Evolutionary conservation across 257 asterid species (phyloP).

Genomic region (Haberlea rhodopensis): DNA sequence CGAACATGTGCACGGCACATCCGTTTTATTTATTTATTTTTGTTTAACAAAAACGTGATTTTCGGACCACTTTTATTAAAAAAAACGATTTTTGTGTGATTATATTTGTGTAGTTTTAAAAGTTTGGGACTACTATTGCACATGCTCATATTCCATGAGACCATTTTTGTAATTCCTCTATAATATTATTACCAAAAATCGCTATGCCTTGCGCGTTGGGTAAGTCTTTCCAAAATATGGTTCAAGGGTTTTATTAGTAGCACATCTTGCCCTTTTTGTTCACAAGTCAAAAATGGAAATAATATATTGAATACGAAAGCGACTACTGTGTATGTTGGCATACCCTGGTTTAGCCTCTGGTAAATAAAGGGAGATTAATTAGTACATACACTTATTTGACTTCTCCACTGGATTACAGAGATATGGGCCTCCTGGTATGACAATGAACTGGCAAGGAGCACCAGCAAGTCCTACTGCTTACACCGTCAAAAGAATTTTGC

Average conservation of each 20-base stretch:
- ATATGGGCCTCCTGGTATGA: slow-evolving; percentile 86
- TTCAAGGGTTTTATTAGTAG: not conserved
- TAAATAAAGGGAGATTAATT: too few species aligned
- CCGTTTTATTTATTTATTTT: slow-evolving; percentile 14
- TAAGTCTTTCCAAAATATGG: not conserved
- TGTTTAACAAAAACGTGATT: too few species aligned
- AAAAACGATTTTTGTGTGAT: too few species aligned
- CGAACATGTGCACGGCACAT: too few species aligned
- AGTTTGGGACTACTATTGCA: too few species aligned
- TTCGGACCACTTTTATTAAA: too few species aligned
- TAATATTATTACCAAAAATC: not conserved
- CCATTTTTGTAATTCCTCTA: too few species aligned
- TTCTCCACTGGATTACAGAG: slow-evolving; percentile 49
- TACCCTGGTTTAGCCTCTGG: not conserved
- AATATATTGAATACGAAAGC: not conserved
- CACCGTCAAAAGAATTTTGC: slow-evolving; percentile 92
- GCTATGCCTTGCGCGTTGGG: not conserved
- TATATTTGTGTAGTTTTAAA: too few species aligned
- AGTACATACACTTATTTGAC: not conserved
- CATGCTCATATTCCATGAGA: too few species aligned
- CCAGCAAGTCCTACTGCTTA: slow-evolving; percentile 98
- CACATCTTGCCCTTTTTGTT: not conserved
- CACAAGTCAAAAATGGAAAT: not conserved
- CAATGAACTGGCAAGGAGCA: slow-evolving; percentile 99
- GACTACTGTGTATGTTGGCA: too few species aligned